Base-by-base conservation (phyloP, 495 filamentous ascomycete genomes). In the Usnea hakonensis region DNA sequence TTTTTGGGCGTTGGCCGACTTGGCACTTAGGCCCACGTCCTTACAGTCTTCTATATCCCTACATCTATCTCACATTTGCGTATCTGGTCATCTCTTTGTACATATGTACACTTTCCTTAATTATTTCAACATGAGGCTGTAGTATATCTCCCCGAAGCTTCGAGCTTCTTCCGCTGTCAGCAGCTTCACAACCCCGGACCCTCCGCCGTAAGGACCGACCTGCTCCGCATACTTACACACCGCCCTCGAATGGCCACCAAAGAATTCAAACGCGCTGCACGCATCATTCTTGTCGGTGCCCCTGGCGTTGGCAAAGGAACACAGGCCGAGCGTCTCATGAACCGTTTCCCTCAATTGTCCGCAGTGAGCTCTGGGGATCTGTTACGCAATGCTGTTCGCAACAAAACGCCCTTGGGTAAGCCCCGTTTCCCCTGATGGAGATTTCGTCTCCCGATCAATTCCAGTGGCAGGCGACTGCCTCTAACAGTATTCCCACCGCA, bases 341-440 rank as follows among this genome's bases (percentile, higher is more conserved):
- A 87, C 65, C 85, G 89, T 63, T 97, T 92, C 68, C 90, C 92
- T 19, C 88, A 96, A 68, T 77, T 98, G 36, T 89, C 91, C 11
- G 86, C 91, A 6, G 91, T 98, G 75, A 94, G 89, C 76, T 96
- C 94, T 23, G 94, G 94, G 17, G 94, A 97, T 70, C 76, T 98
- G 16, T 78, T 98, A 56, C 83, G 94, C 48, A 85, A 94, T 70
- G 95, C 97, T 90, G 94, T 93, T 65, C 86, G 91, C 72, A 85
- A 84, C 41, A 84, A 84, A 68, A 97, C 94, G 3, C 81, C 90
- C 32, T 82, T 97, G 38, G 94, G 91, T 95, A 81, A 67, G 80
- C 30, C 36, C 23, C 11, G 23, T 23, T 40, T 19, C 33, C 50
- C 37, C 14, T 10, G 21, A 53, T 17, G 26, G 8, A 36, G n/a